Percentiles rank a stretch among this genome's conserved stretches.
Conservation (phyloP, 495 filamentous ascomycete species). For the Penicillium lagena region DNA sequence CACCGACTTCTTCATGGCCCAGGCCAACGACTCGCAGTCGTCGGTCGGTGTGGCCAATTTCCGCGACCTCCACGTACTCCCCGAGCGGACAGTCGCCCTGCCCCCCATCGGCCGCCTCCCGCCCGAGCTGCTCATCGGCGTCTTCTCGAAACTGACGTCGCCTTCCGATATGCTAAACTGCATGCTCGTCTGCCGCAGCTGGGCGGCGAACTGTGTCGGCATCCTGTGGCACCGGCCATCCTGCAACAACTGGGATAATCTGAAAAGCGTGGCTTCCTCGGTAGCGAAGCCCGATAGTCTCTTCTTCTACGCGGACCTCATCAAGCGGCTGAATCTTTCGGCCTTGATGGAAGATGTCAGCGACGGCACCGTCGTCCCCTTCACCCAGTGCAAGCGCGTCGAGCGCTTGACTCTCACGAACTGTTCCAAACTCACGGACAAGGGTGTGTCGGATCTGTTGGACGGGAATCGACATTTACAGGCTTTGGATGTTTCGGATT, state of each 20-base stretch:
- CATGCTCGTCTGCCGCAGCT: slow-evolving; percentile 88
- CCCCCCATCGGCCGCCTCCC: slow-evolving; percentile 80
- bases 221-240: slow-evolving; percentile 91
- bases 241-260: slow-evolving; percentile 76
- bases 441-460: slow-evolving; percentile 72
- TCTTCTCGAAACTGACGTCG: slow-evolving; percentile 77
- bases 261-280: slow-evolving; percentile 70
- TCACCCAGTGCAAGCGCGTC: slow-evolving; percentile 79
- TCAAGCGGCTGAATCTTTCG: slow-evolving; percentile 86
- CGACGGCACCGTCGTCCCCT: slow-evolving; percentile 80
- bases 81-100: slow-evolving; percentile 46
- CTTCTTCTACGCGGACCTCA: slow-evolving; percentile 79
- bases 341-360: slow-evolving; percentile 69
- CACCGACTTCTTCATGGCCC: slow-evolving; percentile 82
- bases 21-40: slow-evolving; percentile 82
- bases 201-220: slow-evolving; percentile 89
- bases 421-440: slow-evolving; percentile 78
- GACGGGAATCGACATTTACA: slow-evolving; percentile 74
- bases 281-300: slow-evolving; percentile 62
- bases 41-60: slow-evolving; percentile 75
- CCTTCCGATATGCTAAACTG: slow-evolving; percentile 73
- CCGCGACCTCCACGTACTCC: slow-evolving; percentile 58
- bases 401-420: slow-evolving; percentile 92
- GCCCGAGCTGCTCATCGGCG: slow-evolving; percentile 86
- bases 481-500: slow-evolving; percentile 83